Conservation (phyloP, 2,329 filamentous ascomycete species). For the Davidsoniella australis region DNA sequence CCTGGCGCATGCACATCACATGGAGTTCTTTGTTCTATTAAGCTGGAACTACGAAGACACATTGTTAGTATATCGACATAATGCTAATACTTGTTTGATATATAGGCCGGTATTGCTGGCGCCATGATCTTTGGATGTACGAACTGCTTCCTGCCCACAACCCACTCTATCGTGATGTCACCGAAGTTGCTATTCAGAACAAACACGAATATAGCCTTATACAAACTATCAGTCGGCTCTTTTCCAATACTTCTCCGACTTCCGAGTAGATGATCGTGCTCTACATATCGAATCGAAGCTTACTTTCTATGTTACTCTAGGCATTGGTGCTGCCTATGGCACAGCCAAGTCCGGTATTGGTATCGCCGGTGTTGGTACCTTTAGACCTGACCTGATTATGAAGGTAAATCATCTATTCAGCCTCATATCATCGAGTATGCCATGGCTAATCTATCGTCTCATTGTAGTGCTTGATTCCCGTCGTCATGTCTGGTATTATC, state of each 20-base stretch:
- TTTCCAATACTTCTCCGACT: background rate
- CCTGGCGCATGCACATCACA: background rate
- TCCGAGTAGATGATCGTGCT: no score
- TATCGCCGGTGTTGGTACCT: slow-evolving; percentile 71
- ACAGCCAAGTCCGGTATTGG: slow-evolving; percentile 80
- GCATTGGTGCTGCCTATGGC: slow-evolving; percentile 63
- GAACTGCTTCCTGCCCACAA: slow-evolving; percentile 17
- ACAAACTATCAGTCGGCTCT: background rate
- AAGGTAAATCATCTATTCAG: slow-evolving; percentile 39
- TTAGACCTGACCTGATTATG: slow-evolving; percentile 78
- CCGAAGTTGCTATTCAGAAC: background rate
- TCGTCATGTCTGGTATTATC: slow-evolving; percentile 98
- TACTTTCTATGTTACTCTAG: slow-evolving; percentile 19
- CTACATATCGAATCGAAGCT: background rate
- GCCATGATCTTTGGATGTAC: slow-evolving; percentile 76
- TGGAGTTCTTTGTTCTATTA: background rate
- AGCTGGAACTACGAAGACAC: no score
- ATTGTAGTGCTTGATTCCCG: slow-evolving; percentile 60
- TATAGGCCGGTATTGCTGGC: slow-evolving; percentile 56
- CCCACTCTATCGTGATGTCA: slow-evolving; percentile 9
- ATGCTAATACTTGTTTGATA: slow-evolving; percentile 5
- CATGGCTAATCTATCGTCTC: background rate
- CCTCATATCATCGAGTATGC: background rate
- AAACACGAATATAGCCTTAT: background rate
- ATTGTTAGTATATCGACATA: no score